A percentile compares a stretch with the other conserved stretches of the same genome.
These are phyloP conservation scores for Madurella fahalii DNA, from an alignment of 2,329 filamentous ascomycete genomes.

Conservation along the genomic window DNA sequence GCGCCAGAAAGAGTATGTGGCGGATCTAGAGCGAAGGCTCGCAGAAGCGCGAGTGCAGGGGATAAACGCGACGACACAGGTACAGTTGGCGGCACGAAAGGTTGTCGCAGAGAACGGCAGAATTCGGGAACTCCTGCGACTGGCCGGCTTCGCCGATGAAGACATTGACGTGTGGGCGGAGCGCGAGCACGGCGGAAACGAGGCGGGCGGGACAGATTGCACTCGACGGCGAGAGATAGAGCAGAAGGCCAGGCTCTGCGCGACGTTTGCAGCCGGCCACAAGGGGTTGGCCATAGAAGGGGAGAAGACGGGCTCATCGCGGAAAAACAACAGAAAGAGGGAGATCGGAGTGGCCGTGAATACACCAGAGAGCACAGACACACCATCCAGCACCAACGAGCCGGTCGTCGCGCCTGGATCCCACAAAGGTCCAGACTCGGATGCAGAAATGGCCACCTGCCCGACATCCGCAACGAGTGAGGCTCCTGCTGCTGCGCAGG, in stretches of 20 bases:
- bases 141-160: conserved; percentile 8
- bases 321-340: not conserved
- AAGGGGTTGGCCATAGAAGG: not conserved
- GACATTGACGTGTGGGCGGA: conserved; percentile 12
- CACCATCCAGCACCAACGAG: not conserved
- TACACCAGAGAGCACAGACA: not conserved
- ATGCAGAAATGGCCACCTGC: not conserved
- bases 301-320: not conserved
- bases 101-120: conserved; percentile 12
- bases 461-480: not conserved
- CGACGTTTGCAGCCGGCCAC: not conserved
- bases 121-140: conserved; percentile 13
- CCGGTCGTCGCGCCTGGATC: not conserved
- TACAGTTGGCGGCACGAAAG: conserved; percentile 16
- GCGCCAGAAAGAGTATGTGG: conserved; percentile 19
- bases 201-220: not conserved
- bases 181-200: not conserved
- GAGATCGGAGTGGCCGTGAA: not conserved
- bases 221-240: conserved; percentile 1
- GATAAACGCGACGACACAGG: conserved; percentile 15
- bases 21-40: conserved; percentile 15
- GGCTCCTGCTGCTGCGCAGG: not conserved
- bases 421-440: not conserved
- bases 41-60: conserved; percentile 14
- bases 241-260: conserved; percentile 2